Evolutionary conservation across 768 basidiomycete species (phyloP), one percentile per base, ranked within the genome.

Genomic region (Boletus rubropictus): DNA sequence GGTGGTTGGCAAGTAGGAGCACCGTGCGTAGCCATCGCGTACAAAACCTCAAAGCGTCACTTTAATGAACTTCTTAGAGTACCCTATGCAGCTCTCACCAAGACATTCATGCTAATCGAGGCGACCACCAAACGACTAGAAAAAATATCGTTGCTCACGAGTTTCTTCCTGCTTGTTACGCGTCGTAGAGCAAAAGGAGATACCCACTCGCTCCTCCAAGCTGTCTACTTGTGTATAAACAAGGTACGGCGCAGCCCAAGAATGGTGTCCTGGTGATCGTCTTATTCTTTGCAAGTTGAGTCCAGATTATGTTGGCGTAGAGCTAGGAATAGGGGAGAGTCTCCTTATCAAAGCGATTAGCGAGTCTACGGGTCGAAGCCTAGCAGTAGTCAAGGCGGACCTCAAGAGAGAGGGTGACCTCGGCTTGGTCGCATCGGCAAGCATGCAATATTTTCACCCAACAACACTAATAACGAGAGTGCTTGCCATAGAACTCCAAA

Each of bases 201-300:
- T 50, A 73, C 74, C 5, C 75, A 81, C 20, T 82, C 86, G 7
- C 76, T 99, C 27, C 76, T 97, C 5, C 89, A 93, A 59, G 81
- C 84, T 1, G 86, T 99, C 2, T 99, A 99, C 60, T 76, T 99
- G 2, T 98, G 96, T 63, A 97, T 98, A 62, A 99, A 99, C 62
- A 75, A 93, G 50, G 93, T 97, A 63, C 44, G 82, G 66, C 12
- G 31, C 35, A 20, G 14, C 41, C 11, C 29, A 24, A 31, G 2
- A 28, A 38, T 39, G 25, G 11, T 31, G 20, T 35, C 32, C 8
- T 17, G 7, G 1, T 22, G 12, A 20, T 39, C 14, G 4, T 17
- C 33, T 49, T 42, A 51, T 18, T 38, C 39, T 32, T 45, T 53
- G 24, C 40, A 45, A 97, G 94, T 65, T 98, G 47, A 84, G 91